Conservation (phyloP, 2,329 filamentous ascomycete genomes). For the Colletotrichum paranaense region DNA sequence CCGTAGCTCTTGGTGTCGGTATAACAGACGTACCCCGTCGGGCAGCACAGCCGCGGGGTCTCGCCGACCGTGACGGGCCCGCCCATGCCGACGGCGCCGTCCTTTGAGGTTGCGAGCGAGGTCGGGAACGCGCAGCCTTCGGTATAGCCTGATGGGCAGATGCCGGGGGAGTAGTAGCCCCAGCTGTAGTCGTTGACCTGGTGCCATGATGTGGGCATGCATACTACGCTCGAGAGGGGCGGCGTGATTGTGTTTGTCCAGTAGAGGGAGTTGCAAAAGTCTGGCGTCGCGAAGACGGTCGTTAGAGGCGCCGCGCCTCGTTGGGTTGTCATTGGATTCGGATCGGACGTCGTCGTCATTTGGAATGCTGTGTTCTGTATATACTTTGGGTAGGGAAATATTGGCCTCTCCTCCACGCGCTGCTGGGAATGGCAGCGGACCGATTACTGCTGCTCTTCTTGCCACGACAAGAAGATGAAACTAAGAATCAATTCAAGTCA, state of each 20-base stretch:
- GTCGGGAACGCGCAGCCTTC: slow-evolving; percentile 32
- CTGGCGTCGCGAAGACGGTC: slow-evolving; percentile 34
- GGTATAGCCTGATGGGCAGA: slow-evolving; percentile 35
- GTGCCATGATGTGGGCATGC: slow-evolving; percentile 33
- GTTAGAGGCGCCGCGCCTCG: slow-evolving; percentile 29
- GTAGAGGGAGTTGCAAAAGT: slow-evolving; percentile 24
- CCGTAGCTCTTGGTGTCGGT: slow-evolving; percentile 2
- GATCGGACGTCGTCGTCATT: slow-evolving; percentile 24
- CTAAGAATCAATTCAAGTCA: neutral
- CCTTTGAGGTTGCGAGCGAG: neutral
- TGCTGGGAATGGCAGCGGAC: neutral
- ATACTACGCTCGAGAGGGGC: slow-evolving; percentile 29
- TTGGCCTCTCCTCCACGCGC: too few species aligned
- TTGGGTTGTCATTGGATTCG: slow-evolving; percentile 23
- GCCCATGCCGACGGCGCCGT: slow-evolving; percentile 5
- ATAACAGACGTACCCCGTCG: slow-evolving; percentile 28
- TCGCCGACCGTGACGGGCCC: slow-evolving; percentile 23
- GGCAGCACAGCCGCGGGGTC: slow-evolving; percentile 25
- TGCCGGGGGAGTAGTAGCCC: slow-evolving; percentile 37
- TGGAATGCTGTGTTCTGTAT: neutral
- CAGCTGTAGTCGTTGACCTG: slow-evolving; percentile 29
- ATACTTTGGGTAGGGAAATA: neutral
- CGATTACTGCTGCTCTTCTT: neutral
- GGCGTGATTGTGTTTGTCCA: slow-evolving; percentile 30
- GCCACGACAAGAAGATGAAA: neutral